Percentiles rank a stretch among this genome's conserved stretches.
Evolutionary conservation across 176 grass and related monocot genomes (phyloP).

Genomic region (Pontederia paniculata): DNA sequence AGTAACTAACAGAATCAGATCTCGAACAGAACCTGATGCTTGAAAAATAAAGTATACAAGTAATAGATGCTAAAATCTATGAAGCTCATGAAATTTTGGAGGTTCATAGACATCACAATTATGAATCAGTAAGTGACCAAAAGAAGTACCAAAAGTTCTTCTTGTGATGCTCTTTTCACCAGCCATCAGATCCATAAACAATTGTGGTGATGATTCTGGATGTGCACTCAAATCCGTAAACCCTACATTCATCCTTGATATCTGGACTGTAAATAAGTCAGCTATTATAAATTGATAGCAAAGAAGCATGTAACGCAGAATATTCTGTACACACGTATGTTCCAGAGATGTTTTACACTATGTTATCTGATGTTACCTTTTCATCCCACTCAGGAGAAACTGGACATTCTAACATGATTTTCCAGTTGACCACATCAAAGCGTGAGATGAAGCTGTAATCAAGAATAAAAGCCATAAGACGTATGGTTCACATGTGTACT

Average conservation of each 20-base stretch:
- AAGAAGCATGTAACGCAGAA: constrained; percentile 7
- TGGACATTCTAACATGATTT: constrained; percentile 65
- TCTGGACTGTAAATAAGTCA: constrained; percentile 99
- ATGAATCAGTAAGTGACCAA: not conserved
- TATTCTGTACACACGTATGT: not conserved
- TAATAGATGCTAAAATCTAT: too few species aligned
- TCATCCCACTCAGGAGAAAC: constrained; percentile 33
- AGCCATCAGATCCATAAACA: constrained; percentile 59
- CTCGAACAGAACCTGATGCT: too few species aligned
- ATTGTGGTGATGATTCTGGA: constrained; percentile 43
- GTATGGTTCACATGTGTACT: too few species aligned
- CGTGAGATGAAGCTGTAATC: constrained; percentile 58
- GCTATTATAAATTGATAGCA: constrained; percentile 32
- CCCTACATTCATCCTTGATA: constrained; percentile 51
- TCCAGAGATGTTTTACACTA: not conserved
- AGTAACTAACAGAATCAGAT: too few species aligned
- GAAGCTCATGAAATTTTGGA: not conserved
- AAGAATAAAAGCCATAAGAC: not conserved
- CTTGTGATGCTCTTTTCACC: constrained; percentile 58
- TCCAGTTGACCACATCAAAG: constrained; percentile 79
- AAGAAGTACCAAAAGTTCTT: constrained; percentile 62
- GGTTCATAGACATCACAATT: not conserved
- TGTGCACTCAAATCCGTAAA: constrained; percentile 61
- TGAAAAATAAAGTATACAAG: too few species aligned
- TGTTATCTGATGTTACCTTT: constrained; percentile 41